Percentiles rank a stretch among this genome's conserved stretches.
These are phyloP conservation scores for Notholithocarpus densiflorus DNA, from an alignment of 306 rosid species.

Conservation along the genomic window DNA sequence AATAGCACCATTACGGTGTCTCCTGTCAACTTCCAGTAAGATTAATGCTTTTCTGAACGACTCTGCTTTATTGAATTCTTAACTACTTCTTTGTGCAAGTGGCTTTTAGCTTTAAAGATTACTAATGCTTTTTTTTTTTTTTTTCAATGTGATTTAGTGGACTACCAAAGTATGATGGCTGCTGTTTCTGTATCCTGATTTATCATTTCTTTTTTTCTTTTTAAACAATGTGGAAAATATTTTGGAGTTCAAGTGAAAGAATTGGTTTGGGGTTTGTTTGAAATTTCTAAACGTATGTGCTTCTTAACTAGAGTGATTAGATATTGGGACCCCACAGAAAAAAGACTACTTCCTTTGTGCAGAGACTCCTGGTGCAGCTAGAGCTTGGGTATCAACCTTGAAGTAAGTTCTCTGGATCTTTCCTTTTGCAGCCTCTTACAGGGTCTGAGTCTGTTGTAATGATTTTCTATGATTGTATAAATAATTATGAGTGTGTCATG, in stretches of 20 bases:
- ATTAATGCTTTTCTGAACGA: slow-evolving; percentile 9
- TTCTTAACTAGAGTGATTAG: slow-evolving; percentile 54
- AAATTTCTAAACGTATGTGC: slow-evolving; percentile 1
- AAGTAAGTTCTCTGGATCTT: slow-evolving; percentile 58
- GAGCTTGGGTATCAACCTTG: slow-evolving; percentile 96
- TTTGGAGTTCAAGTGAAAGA: not conserved
- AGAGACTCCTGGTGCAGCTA: slow-evolving; percentile 95
- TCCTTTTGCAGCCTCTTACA: slow-evolving; percentile 2
- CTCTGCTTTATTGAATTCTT: slow-evolving; percentile 1
- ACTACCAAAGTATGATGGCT: slow-evolving; percentile 84
- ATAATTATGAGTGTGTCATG: not conserved
- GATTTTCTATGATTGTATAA: not conserved
- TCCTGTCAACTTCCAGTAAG: slow-evolving; percentile 98
- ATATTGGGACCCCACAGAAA: slow-evolving; percentile 96
- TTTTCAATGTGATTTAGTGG: slow-evolving; percentile 50
- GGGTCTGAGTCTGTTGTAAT: not conserved
- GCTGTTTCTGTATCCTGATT: slow-evolving; percentile 94
- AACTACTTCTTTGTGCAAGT: not conserved
- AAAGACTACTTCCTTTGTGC: slow-evolving; percentile 97
- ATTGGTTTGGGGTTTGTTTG: not conserved
- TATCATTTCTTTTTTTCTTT: slow-evolving; percentile 1
- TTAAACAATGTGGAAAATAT: slow-evolving; percentile 8
- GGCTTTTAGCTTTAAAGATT: slow-evolving; percentile 8
- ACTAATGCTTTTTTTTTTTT: slow-evolving; percentile 19
- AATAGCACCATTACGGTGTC: slow-evolving; percentile 86